Evolutionary conservation across 2,329 filamentous ascomycete genomes (phyloP).

Genomic region (Cladophialophora exuberans): DNA sequence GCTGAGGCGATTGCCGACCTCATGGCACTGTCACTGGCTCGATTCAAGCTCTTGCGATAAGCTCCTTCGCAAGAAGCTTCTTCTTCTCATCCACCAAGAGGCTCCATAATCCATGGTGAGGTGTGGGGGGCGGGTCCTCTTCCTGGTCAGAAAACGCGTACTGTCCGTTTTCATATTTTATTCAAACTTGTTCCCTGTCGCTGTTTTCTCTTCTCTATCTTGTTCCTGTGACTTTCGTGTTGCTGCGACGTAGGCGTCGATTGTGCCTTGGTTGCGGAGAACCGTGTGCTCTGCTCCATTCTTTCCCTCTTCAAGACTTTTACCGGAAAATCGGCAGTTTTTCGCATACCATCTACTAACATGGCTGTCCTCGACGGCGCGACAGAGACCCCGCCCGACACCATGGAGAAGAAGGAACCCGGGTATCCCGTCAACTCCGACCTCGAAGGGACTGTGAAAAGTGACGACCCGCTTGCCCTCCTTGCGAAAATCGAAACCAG

Average conservation of each 20-base stretch:
- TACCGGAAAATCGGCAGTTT: background rate
- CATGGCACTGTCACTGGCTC: slow-evolving; percentile 1
- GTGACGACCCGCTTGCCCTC: slow-evolving; percentile 21
- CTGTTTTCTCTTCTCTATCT: too few species aligned
- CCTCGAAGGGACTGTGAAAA: slow-evolving; percentile 12
- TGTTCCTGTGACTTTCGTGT: background rate
- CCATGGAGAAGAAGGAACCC: slow-evolving; percentile 17
- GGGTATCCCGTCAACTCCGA: slow-evolving; percentile 4
- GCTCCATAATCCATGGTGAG: slow-evolving; percentile 4
- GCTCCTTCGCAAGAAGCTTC: slow-evolving; percentile 11
- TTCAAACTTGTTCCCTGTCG: too few species aligned
- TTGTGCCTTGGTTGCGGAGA: background rate
- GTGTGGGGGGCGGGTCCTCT: too few species aligned
- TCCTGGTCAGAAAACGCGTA: background rate
- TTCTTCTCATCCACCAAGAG: background rate
- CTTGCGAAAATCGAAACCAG: slow-evolving; percentile 26
- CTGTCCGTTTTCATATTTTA: slow-evolving; percentile 2
- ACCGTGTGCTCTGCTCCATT: background rate
- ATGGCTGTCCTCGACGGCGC: background rate
- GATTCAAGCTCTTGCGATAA: slow-evolving; percentile 8
- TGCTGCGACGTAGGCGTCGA: background rate
- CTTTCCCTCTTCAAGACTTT: too few species aligned
- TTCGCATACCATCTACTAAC: background rate
- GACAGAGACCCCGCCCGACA: background rate
- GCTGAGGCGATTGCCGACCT: background rate